Evolutionary conservation across 176 grass and related monocot species (phyloP), one percentile per base, ranked within the genome.

Genomic region (Aegilops umbellulata): DNA sequence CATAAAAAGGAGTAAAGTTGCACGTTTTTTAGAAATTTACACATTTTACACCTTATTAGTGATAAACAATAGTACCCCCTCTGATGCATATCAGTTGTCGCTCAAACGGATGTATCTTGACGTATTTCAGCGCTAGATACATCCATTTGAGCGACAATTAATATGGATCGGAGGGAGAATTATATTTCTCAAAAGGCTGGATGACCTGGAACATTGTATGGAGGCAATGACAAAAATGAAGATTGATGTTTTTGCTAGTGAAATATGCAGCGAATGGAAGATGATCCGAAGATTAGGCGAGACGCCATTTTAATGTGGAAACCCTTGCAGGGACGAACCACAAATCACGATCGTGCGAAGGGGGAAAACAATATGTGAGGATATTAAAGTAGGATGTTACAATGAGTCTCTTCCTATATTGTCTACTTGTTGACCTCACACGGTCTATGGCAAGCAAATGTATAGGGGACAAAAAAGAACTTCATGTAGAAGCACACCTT

Each of bases 141-240:
- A 12, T 42, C 41, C 10, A 2, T 42, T 42, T 42, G 41, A 42
- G 41, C 41, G 2, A 42, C 41, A 42, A 42, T 3, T 12, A 42
- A 42, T 42, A 42, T 42, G 41, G 41, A 42, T 42, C 41, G 10
- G 41, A 42, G 41, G 41, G 41, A 42, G 10, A 24, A 63, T 25
- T 79, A 23, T n/a, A 71, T 62, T 36, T 80, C 66, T 72, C 15
- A 66, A 76, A 74, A 74, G 20, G 30, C 39, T 79, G 22, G 35
- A 84, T 72, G 75, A 83, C 72, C 27, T 29, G 8, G 39, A 78
- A 51, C 11, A 23, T 76, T 82, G 15, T 74, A 80, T 24, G 23
- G 6, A 65, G 34, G 5, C 62, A 58, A 78, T 24, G 27, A 53
- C 29, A 63, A 64, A 69, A 79, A 88, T 69, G 77, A 83, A 62